Percentiles rank a stretch among this genome's conserved stretches.
phyloP scores from a whole-genome alignment of 768 basidiomycete genomes.

The Lactifluus subvellereus region DNA sequence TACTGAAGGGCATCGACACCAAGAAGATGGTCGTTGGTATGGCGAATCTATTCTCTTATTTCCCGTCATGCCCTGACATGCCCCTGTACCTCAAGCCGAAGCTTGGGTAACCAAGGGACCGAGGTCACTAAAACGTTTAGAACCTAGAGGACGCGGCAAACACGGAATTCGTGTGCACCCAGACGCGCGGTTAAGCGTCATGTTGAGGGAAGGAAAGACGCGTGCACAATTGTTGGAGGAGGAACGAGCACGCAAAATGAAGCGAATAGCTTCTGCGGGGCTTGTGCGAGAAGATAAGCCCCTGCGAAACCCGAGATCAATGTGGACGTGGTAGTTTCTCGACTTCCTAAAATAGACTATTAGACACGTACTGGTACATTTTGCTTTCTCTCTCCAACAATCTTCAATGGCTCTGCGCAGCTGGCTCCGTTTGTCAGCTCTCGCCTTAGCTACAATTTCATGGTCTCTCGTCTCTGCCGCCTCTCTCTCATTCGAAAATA shows the following conservation, averaged over 20 bases:
- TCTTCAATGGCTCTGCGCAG: conserved; percentile 35
- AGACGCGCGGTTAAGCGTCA: conserved; percentile 65
- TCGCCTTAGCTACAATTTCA: conserved; percentile 39
- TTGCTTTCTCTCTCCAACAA: not conserved
- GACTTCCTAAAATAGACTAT: conserved; percentile 15
- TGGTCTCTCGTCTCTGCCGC: conserved; percentile 37
- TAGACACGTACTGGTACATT: not conserved
- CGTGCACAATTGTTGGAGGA: conserved; percentile 57
- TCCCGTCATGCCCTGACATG: not conserved
- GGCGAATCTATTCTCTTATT: conserved; percentile 31
- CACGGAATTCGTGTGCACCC: conserved; percentile 73
- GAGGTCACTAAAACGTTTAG: conserved; percentile 55
- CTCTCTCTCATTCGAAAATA: conserved; percentile 73
- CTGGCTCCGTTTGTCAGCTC: conserved; percentile 44
- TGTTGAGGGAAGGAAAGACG: conserved; percentile 79
- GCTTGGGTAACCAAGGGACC: conserved; percentile 91
- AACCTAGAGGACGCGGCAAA: conserved; percentile 80
- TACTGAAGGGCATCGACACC: conserved; percentile 64
- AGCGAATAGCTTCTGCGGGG: conserved; percentile 74
- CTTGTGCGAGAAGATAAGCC: conserved; percentile 75
- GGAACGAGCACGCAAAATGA: conserved; percentile 61
- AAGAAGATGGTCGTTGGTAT: conserved; percentile 75
- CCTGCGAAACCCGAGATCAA: conserved; percentile 62
- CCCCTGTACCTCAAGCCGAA: conserved; percentile 50
- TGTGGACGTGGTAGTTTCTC: conserved; percentile 68